These are phyloP conservation scores for Apostasia ramifera DNA, from an alignment of 106 monocot species.

Conservation along the genomic window DNA sequence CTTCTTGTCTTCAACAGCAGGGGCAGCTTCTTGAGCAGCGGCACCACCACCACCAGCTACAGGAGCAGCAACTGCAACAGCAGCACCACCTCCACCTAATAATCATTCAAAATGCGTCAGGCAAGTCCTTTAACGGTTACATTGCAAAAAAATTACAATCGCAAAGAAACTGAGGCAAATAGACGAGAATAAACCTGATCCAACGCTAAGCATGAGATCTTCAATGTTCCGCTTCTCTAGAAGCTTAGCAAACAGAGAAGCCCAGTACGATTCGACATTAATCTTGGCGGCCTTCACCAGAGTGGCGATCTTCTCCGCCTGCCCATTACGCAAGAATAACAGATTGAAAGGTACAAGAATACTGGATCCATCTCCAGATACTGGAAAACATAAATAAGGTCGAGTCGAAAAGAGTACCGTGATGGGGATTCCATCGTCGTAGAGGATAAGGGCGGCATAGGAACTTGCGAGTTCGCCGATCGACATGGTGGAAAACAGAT, in stretches of 20 bases:
- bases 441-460: slow-evolving; percentile 56
- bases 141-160: background rate
- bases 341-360: background rate
- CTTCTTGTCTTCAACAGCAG: slow-evolving; percentile 25
- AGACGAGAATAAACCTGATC: slow-evolving; percentile 27
- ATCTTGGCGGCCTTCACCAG: slow-evolving; percentile 54
- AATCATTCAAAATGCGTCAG: background rate
- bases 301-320: slow-evolving; percentile 58
- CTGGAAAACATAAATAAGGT: background rate
- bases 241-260: slow-evolving; percentile 54
- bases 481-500: slow-evolving; percentile 4
- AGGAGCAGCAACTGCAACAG: slow-evolving; percentile 12
- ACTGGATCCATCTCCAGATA: too few species aligned
- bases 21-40: slow-evolving; percentile 6
- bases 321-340: background rate
- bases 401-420: slow-evolving; percentile 20
- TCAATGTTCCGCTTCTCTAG: slow-evolving; percentile 54
- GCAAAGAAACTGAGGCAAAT: background rate
- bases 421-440: slow-evolving; percentile 60
- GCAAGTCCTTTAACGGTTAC: background rate
- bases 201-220: slow-evolving; percentile 46
- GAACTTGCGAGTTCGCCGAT: slow-evolving; percentile 47
- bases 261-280: slow-evolving; percentile 52
- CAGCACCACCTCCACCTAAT: slow-evolving; percentile 9
- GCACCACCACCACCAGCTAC: slow-evolving; percentile 4